Conservation (phyloP, 2,329 filamentous ascomycete species). For the Podosphaera aphanis region DNA sequence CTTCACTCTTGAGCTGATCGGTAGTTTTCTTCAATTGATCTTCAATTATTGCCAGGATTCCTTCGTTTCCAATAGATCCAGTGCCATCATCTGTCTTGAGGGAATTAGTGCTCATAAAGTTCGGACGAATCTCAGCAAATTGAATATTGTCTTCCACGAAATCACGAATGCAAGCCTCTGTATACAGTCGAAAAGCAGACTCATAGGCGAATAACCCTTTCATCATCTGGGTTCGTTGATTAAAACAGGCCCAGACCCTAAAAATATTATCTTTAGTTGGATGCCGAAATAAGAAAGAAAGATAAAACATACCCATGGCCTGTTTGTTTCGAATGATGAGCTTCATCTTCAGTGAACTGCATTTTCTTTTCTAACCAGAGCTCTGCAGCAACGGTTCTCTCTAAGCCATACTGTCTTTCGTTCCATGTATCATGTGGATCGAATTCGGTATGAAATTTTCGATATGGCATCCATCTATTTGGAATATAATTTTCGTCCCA, state of each 20-base stretch:
- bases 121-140: conserved; percentile 48
- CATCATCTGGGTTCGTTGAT: conserved; percentile 45
- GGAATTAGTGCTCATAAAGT: conserved; percentile 39
- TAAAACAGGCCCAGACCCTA: conserved; percentile 37
- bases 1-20: conserved; percentile 17
- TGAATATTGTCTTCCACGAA: conserved; percentile 43
- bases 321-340: conserved; percentile 26
- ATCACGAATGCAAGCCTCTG: conserved; percentile 31
- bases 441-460: conserved; percentile 20
- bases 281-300: background rate
- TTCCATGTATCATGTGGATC: conserved; percentile 13
- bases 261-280: conserved; percentile 5
- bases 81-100: conserved; percentile 34
- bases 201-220: conserved; percentile 49
- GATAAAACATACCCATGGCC: conserved; percentile 25
- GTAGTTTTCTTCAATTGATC: conserved; percentile 28
- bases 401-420: conserved; percentile 2
- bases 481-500: conserved; percentile 26
- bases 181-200: conserved; percentile 37
- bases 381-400: conserved; percentile 17
- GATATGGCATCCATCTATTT: conserved; percentile 24
- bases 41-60: conserved; percentile 37
- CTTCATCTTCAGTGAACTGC: conserved; percentile 35
- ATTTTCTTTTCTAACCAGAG: conserved; percentile 39
- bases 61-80: conserved; percentile 26